Evolutionary conservation across 164 flowering plant genomes (phyloP), one percentile per base, ranked within the genome.

Genomic region (Sextonia rubra): DNA sequence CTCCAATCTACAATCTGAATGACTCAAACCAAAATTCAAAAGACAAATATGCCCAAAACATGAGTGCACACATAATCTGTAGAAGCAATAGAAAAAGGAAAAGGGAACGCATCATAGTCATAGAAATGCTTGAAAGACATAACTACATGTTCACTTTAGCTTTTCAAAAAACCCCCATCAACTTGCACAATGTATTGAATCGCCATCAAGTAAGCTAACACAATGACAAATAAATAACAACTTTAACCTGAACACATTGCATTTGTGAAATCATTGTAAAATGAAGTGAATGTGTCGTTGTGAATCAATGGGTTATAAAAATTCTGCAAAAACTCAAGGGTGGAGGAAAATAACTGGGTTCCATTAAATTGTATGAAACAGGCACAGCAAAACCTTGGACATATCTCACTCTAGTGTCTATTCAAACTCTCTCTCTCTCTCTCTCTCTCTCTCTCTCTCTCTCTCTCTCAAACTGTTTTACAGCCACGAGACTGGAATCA

Each of bases 1-100:
- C 97, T 86, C 98, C 98, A 91, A 72, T 87, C 84, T 27, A 77
- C 29, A 80, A 77, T 79, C 99, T 96, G 81, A 85, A 30, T 30
- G 74, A 75, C 37, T 48, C 17, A 25, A 47, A 24, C 49, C 44
- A 56, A 70, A 47, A 32, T 20, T 22, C 55, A 69, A 58, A 11
- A 37, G 22, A 30, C 37, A 52, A 17, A 9, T 44, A 52, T 62
- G 64, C 26, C 70, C 22, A 55, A 58, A 70, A 64, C 65, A 12
- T 22, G 23, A 5, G 29, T 32, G 48, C 22, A 44, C 8, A 37
- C 49, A n/a, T 27, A 66, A 20, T 12, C 44, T 9, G 18, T 7
- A 69, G 58, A 27, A 55, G 60, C 23, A 64, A 11, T 47, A 29
- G 72, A 60, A 56, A n/a, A 26, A 37, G 1, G 44, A 37, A 7